These are phyloP conservation scores for Multifurca ochricompacta DNA, from an alignment of 768 basidiomycete species.

Conservation along the genomic window DNA sequence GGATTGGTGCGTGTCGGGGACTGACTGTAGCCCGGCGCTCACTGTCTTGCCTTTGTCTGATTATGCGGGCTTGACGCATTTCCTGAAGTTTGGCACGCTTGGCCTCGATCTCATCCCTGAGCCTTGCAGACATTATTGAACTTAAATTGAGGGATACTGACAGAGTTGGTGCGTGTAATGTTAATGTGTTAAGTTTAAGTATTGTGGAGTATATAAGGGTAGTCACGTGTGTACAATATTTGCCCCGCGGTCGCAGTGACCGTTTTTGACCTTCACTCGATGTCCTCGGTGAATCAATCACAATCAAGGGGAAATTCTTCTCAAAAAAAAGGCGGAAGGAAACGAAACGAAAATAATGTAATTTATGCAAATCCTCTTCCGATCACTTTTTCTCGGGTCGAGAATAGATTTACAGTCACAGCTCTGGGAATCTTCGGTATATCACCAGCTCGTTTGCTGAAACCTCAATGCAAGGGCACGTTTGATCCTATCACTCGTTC, in stretches of 20 bases:
- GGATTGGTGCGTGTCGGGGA: constrained; percentile 33
- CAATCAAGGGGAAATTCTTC: constrained; percentile 1
- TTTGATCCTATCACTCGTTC: constrained; percentile 78
- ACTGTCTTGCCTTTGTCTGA: constrained; percentile 52
- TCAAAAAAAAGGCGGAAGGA: constrained; percentile 42
- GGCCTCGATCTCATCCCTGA: constrained; percentile 83
- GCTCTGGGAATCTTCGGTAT: constrained; percentile 40
- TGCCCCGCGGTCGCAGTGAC: too few species aligned
- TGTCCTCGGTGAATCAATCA: constrained; percentile 32
- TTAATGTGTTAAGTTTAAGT: too few species aligned
- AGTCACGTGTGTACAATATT: constrained; percentile 19
- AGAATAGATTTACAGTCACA: constrained; percentile 33
- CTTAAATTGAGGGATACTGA: too few species aligned
- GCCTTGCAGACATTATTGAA: constrained; percentile 49
- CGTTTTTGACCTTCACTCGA: constrained; percentile 20
- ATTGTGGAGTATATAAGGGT: neutral
- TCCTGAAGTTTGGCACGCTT: constrained; percentile 85
- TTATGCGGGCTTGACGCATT: constrained; percentile 67
- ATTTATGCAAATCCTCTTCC: constrained; percentile 72
- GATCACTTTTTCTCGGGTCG: constrained; percentile 39
- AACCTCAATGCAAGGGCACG: constrained; percentile 67
- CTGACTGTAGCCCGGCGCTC: constrained; percentile 34
- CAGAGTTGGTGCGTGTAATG: too few species aligned
- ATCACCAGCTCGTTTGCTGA: constrained; percentile 50
- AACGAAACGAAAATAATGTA: constrained; percentile 54